These are phyloP conservation scores for Amaranthus palmeri DNA, from an alignment of 148 eudicot species.

Conservation along the genomic window DNA sequence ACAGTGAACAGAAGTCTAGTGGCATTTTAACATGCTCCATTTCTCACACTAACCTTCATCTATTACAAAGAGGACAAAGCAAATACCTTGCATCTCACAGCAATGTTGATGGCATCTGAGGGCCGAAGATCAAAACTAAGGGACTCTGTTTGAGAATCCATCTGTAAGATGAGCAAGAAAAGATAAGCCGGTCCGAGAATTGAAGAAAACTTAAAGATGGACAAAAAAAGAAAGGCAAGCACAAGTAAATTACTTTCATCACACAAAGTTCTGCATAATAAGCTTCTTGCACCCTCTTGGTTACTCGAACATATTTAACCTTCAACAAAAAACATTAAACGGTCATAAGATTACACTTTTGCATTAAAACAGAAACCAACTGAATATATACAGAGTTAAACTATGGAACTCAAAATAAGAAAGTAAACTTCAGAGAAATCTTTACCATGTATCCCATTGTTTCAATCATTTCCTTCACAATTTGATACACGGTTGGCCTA, in stretches of 20 bases:
- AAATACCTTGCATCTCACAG: slow-evolving; percentile 88
- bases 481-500: slow-evolving; percentile 83
- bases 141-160: slow-evolving; percentile 55
- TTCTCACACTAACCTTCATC: background rate
- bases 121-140: slow-evolving; percentile 83
- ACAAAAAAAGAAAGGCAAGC: background rate
- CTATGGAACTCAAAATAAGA: background rate
- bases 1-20: background rate
- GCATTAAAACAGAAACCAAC: background rate
- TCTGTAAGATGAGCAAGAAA: slow-evolving; percentile 27
- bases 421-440: background rate
- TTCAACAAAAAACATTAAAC: slow-evolving; percentile 16
- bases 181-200: background rate
- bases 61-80: background rate
- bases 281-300: slow-evolving; percentile 87
- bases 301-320: slow-evolving; percentile 92
- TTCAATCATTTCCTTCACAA: slow-evolving; percentile 86
- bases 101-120: slow-evolving; percentile 94
- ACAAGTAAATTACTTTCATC: slow-evolving; percentile 40
- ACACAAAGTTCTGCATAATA: slow-evolving; percentile 79
- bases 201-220: background rate
- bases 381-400: background rate
- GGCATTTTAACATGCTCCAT: background rate
- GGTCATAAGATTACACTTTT: slow-evolving; percentile 8
- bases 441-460: slow-evolving; percentile 85